phyloP scores from a whole-genome alignment of 306 rosid genomes.

The Betula pendula region DNA sequence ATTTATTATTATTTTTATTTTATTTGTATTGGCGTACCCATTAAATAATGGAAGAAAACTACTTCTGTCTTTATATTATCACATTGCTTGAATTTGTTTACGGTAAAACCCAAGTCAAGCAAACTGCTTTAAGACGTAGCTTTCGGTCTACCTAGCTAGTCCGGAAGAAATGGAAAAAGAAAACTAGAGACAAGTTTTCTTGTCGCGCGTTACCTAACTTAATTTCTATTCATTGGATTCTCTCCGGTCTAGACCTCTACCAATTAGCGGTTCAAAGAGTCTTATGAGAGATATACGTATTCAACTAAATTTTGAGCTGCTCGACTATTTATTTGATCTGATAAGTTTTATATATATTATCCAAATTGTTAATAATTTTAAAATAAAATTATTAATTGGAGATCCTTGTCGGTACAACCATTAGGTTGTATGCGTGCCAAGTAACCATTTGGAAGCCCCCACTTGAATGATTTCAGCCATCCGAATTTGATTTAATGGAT shows the following conservation, averaged over 20 bases:
- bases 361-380: no score
- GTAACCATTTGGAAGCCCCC: conserved; percentile 26
- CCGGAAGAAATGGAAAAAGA: conserved; percentile 6
- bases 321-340: no score
- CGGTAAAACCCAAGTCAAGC: conserved; percentile 40
- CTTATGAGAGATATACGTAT: no score
- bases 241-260: no score
- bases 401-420: no score
- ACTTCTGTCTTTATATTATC: background rate
- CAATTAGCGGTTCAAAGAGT: no score
- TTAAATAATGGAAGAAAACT: conserved; percentile 8
- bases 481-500: conserved; percentile 18
- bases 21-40: background rate
- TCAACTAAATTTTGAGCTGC: no score
- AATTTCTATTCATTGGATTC: conserved; percentile 42
- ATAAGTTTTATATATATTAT: no score
- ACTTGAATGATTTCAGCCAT: conserved; percentile 11
- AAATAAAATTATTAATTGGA: no score
- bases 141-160: background rate
- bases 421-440: no score
- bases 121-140: background rate
- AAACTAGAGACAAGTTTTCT: conserved; percentile 16
- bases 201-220: conserved; percentile 45
- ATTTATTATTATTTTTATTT: no score
- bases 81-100: conserved; percentile 41